Evolutionary conservation across 768 basidiomycete species (phyloP).

Genomic region (Termitomyces sp.): DNA sequence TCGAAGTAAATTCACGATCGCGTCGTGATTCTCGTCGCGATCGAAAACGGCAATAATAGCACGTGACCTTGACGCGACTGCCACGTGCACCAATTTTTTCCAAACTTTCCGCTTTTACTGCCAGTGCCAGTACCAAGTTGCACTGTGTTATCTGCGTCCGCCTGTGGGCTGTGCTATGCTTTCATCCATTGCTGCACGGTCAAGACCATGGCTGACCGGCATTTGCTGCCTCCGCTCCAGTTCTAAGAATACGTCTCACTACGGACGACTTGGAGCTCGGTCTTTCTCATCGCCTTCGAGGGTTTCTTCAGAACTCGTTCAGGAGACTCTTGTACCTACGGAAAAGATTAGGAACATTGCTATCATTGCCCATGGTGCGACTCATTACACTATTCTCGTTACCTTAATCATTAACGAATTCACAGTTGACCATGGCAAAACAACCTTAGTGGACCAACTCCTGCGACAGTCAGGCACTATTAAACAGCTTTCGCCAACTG

Average conservation of each 20-base stretch:
- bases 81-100: neutral
- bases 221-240: neutral
- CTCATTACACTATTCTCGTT: neutral
- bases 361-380: slow-evolving; percentile 48
- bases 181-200: neutral
- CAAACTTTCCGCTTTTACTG: no score
- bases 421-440: slow-evolving; percentile 51
- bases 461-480: slow-evolving; percentile 47
- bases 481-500: slow-evolving; percentile 33
- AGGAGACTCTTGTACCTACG: slow-evolving; percentile 25
- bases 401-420: neutral
- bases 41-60: neutral
- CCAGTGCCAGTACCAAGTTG: no score
- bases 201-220: slow-evolving; percentile 1
- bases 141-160: no score
- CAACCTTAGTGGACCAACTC: slow-evolving; percentile 49
- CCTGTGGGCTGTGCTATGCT: slow-evolving; percentile 6
- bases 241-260: no score
- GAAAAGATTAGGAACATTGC: slow-evolving; percentile 45
- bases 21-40: no score
- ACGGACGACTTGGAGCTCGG: neutral
- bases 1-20: no score
- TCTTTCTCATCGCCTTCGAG: slow-evolving; percentile 12
- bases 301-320: slow-evolving; percentile 20
- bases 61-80: neutral